Evolutionary conservation across 495 filamentous ascomycete genomes (phyloP), one percentile per base, ranked within the genome.

Genomic region (Bathelium albidoporum): DNA sequence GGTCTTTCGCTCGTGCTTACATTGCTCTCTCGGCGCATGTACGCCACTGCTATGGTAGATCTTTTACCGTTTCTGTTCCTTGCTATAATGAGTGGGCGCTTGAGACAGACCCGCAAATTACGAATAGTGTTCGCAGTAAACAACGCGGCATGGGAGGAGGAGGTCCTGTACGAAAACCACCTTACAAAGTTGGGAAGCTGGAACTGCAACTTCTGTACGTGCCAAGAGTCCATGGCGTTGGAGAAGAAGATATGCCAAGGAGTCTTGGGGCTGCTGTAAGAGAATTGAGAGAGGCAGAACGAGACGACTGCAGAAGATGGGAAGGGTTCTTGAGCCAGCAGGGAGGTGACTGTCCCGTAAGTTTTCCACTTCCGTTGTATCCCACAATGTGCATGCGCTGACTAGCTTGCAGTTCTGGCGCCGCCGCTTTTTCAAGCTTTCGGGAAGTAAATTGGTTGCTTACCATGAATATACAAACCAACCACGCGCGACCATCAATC

Each of bases 41-140:
- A 72, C 73, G 85, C 22, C 80, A 83, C 43, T 91, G 90, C 63
- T 97, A 87, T 69, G 94, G 94, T 20, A 85, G 91, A 41, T 89
- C 89, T 24, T 88, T 94, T 66, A 87, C 83, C 59, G 90, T 90
- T 44, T 91, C 96, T 66, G 82, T 97, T 58, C 87, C 91, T 20
- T 91, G 90, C 72, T 98, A 95, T 79, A 98, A 98, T 70, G 95
- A 98, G 76, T 98, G 94, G 94, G 95, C 94, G 12, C 84, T 87
- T 18, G 94, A 98, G 68, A 87, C 93, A 58, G 82, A 84, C 34
- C 73, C 68, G 26, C 78, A 80, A 44, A 81, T 85, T 14, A 84
- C 79, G 59, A 84, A 81, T 58, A 95, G 89, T 71, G 85, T 96
- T 41, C 95, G 92, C 80, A 95, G 88, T 77, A 96, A 95, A 80